Evolutionary conservation across 2,329 filamentous ascomycete genomes (phyloP).

Genomic region (Fusarium denticulatum): DNA sequence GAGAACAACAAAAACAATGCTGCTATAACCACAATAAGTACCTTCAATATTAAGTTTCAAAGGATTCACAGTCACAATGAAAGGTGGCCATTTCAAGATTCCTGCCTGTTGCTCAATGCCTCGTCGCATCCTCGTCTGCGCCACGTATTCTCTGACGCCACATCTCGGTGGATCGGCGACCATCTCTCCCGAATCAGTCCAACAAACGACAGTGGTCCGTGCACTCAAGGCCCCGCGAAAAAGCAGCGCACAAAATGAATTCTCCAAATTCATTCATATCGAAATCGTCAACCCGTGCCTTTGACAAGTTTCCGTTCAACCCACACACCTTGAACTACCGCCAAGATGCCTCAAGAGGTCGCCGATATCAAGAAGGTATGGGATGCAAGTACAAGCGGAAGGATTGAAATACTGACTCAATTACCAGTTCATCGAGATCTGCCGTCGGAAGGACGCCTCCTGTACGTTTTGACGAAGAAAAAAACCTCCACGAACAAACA

Average conservation of each 20-base stretch:
- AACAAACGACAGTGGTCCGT: conserved; percentile 37
- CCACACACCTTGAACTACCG: conserved; percentile 53
- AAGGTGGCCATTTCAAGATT: conserved; percentile 38
- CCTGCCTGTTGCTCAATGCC: not conserved
- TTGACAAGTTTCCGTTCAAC: conserved; percentile 43
- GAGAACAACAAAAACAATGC: not conserved
- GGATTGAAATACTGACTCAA: conserved; percentile 44
- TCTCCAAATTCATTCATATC: conserved; percentile 44
- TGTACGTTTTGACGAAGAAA: conserved; percentile 72
- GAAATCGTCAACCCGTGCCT: conserved; percentile 42
- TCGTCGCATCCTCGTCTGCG: conserved; percentile 12
- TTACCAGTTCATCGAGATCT: conserved; percentile 98
- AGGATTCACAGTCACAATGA: conserved; percentile 7
- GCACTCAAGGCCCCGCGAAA: conserved; percentile 43
- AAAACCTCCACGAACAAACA: conserved; percentile 17
- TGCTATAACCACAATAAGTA: not conserved
- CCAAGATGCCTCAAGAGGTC: conserved; percentile 98
- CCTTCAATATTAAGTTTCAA: not conserved
- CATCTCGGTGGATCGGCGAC: conserved; percentile 38
- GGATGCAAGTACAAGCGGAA: not conserved
- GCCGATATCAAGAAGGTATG: conserved; percentile 92
- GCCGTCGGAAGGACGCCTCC: conserved; percentile 98
- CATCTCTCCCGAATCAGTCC: conserved; percentile 28
- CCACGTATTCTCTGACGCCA: conserved; percentile 27
- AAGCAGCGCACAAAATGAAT: conserved; percentile 48